Percentiles rank a stretch among this genome's conserved stretches.
Conservation (phyloP, 2,329 filamentous ascomycete species). For the Trichoderma sp. region DNA sequence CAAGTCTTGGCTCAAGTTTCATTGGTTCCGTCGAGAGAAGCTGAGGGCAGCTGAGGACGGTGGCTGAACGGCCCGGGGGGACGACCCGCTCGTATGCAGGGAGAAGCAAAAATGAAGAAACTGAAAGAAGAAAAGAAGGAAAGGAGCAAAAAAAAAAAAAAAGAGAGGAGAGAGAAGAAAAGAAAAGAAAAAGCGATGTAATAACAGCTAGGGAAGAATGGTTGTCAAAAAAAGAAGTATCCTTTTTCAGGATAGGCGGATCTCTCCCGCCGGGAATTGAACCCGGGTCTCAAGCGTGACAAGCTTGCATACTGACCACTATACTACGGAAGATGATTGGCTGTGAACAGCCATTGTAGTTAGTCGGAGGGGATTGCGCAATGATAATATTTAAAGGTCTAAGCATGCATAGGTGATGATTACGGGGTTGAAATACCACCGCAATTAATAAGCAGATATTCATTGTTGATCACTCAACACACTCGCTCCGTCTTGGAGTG, state of each 20-base stretch:
- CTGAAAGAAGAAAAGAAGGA: background rate
- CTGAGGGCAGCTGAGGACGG: no score
- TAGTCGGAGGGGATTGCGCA: background rate
- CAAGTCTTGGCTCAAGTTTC: no score
- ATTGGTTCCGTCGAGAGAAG: no score
- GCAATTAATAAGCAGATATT: no score
- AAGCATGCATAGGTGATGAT: no score
- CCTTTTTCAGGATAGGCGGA: constrained; percentile 11
- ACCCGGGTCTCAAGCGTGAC: constrained; percentile 27
- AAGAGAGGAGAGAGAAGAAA: background rate
- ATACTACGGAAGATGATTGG: constrained; percentile 24
- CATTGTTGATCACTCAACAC: no score
- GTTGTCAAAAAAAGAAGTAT: background rate
- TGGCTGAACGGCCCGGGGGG: no score
- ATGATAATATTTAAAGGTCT: background rate
- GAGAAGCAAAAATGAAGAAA: no score
- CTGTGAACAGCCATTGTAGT: constrained; percentile 19
- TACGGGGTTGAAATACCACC: background rate
- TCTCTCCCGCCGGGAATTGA: constrained; percentile 26
- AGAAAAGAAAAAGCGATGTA: background rate
- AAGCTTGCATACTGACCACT: constrained; percentile 27
- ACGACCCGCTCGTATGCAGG: no score
- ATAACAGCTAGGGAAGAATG: no score
- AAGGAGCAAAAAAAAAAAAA: background rate
- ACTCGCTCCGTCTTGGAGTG: no score